These are phyloP conservation scores for Lactarius vividus DNA, from an alignment of 768 basidiomycete species.

Conservation along the genomic window DNA sequence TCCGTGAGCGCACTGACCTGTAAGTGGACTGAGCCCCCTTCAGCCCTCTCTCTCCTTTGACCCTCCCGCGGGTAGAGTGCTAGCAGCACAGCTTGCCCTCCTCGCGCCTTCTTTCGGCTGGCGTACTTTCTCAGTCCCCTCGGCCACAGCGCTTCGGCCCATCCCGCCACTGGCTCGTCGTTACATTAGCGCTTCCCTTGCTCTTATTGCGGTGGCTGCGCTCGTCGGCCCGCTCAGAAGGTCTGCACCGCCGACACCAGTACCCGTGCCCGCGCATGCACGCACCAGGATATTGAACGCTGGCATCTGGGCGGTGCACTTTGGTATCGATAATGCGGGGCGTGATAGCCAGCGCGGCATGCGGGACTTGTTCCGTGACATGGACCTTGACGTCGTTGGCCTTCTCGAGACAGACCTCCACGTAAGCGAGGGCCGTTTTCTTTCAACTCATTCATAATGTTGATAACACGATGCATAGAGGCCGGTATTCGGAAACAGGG, in stretches of 20 bases:
- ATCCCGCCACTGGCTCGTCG: slow-evolving; percentile 12
- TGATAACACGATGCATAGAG: slow-evolving; percentile 40
- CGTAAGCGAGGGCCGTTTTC: slow-evolving; percentile 42
- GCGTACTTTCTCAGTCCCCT: slow-evolving; percentile 29
- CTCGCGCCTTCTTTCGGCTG: slow-evolving; percentile 49
- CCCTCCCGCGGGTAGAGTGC: slow-evolving; percentile 41
- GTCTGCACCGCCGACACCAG: slow-evolving; percentile 13
- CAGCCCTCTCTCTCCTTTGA: neutral
- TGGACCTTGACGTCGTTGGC: slow-evolving; percentile 84
- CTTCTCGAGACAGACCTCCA: slow-evolving; percentile 84
- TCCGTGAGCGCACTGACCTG: slow-evolving; percentile 77
- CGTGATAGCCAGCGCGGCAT: slow-evolving; percentile 70
- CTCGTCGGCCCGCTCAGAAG: slow-evolving; percentile 25
- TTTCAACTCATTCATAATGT: neutral
- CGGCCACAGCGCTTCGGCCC: neutral
- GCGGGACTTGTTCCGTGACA: slow-evolving; percentile 62
- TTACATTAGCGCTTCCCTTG: slow-evolving; percentile 23
- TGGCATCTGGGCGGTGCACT: slow-evolving; percentile 92
- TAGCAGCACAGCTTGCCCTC: slow-evolving; percentile 50
- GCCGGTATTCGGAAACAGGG: slow-evolving; percentile 79
- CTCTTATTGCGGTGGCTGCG: slow-evolving; percentile 26
- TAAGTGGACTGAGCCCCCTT: slow-evolving; percentile 38
- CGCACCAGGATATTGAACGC: slow-evolving; percentile 67
- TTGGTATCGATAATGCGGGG: slow-evolving; percentile 75
- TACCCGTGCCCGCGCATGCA: slow-evolving; percentile 51